These are phyloP conservation scores for Kodamaea suecica DNA, from an alignment of 1,139 yeast genomes.

Conservation along the genomic window DNA sequence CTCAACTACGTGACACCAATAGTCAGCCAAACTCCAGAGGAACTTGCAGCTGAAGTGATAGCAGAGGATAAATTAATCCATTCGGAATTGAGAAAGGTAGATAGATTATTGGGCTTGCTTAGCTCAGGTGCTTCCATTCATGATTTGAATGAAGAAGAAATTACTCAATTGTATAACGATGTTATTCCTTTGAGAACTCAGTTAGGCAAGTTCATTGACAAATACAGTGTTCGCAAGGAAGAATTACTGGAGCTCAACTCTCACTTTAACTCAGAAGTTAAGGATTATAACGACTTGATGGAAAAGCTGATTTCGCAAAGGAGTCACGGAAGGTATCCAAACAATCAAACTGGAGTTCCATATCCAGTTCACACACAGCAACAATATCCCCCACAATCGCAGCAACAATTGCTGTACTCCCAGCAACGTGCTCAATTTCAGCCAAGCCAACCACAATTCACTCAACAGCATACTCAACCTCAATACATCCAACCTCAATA, in stretches of 20 bases:
- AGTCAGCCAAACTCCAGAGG: slow-evolving; percentile 58
- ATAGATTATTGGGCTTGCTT: slow-evolving; percentile 42
- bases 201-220: slow-evolving; percentile 69
- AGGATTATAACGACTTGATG: slow-evolving; percentile 65
- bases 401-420: slow-evolving; percentile 3
- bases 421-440: slow-evolving; percentile 17
- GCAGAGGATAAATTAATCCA: slow-evolving; percentile 29
- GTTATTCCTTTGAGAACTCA: slow-evolving; percentile 72
- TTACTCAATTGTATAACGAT: slow-evolving; percentile 60
- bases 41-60: slow-evolving; percentile 30
- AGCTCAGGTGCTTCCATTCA: slow-evolving; percentile 29
- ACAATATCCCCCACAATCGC: slow-evolving; percentile 7
- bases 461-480: not conserved
- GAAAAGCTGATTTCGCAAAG: slow-evolving; percentile 44
- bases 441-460: slow-evolving; percentile 3
- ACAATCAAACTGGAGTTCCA: slow-evolving; percentile 14
- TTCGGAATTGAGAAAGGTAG: slow-evolving; percentile 28
- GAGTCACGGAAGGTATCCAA: slow-evolving; percentile 12
- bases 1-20: slow-evolving; percentile 85
- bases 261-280: slow-evolving; percentile 65
- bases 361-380: slow-evolving; percentile 18
- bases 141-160: slow-evolving; percentile 34
- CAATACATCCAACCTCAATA: not conserved
- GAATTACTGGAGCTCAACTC: slow-evolving; percentile 70
- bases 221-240: slow-evolving; percentile 69